A percentile compares a stretch with the other conserved stretches of the same genome.
phyloP scores from a whole-genome alignment of 2,329 filamentous ascomycete species.

The Chalaropsis thielavioides region DNA sequence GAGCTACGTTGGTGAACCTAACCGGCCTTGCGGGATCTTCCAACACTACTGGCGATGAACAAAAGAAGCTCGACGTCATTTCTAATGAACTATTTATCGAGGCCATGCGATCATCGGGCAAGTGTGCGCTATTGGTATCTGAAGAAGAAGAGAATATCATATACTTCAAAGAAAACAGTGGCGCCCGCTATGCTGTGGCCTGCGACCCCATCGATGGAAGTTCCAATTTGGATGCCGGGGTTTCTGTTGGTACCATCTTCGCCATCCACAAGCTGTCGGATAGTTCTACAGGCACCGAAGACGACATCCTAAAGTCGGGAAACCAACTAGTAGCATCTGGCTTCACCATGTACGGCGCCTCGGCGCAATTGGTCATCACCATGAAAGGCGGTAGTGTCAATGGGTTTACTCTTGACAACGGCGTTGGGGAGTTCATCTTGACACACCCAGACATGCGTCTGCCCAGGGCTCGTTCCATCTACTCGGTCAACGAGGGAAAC shows the following conservation, averaged over 20 bases:
- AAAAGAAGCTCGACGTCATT: slow-evolving; percentile 99
- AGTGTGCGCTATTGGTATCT: slow-evolving; percentile 84
- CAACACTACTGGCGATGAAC: slow-evolving; percentile 92
- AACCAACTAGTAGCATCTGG: slow-evolving; percentile 84
- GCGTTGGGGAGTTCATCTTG: slow-evolving; percentile 95
- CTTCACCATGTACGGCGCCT: slow-evolving; percentile 99
- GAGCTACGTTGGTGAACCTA: slow-evolving; percentile 87
- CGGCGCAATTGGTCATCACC: slow-evolving; percentile 88
- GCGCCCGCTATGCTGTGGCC: slow-evolving; percentile 81
- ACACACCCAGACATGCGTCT: slow-evolving; percentile 91
- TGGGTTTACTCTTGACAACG: slow-evolving; percentile 94
- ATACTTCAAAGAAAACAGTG: slow-evolving; percentile 60
- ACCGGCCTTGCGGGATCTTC: slow-evolving; percentile 88
- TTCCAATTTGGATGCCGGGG: slow-evolving; percentile 93
- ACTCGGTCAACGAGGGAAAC: slow-evolving; percentile 98
- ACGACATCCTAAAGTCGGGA: slow-evolving; percentile 79
- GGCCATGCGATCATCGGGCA: slow-evolving; percentile 84
- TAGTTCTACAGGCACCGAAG: slow-evolving; percentile 55
- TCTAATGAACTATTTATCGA: slow-evolving; percentile 96
- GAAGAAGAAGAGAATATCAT: slow-evolving; percentile 94
- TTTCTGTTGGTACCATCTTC: slow-evolving; percentile 96
- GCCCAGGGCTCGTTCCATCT: slow-evolving; percentile 68
- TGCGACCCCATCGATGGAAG: slow-evolving; percentile 98
- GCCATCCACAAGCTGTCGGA: slow-evolving; percentile 82
- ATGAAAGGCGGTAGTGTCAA: slow-evolving; percentile 89